Conservation (phyloP, 331 rosid genomes). For the Acacia concinna region DNA sequence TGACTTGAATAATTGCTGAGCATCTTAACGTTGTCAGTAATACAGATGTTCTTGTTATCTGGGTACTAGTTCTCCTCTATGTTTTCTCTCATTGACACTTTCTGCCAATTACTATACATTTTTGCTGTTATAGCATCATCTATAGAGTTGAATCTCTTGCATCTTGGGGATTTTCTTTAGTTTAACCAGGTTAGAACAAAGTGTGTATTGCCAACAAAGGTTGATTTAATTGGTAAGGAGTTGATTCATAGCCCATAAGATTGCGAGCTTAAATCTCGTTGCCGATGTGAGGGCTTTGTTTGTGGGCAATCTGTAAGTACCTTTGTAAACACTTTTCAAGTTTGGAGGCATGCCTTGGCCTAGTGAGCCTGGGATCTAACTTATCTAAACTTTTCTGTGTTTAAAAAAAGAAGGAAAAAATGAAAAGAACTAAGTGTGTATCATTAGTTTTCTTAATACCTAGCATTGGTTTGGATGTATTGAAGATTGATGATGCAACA, state of each 20-base stretch:
- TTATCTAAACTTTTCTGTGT: too few relatives aligned
- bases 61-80: not conserved
- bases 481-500: not conserved
- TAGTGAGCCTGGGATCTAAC: too few relatives aligned
- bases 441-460: not conserved
- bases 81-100: not conserved
- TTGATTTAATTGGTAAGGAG: too few relatives aligned
- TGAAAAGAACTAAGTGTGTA: not conserved
- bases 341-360: too few relatives aligned
- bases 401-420: too few relatives aligned
- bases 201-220: too few relatives aligned
- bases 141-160: not conserved
- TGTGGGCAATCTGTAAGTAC: too few relatives aligned
- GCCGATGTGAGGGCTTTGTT: too few relatives aligned
- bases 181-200: not conserved
- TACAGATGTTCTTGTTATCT: not conserved
- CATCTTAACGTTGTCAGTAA: not conserved
- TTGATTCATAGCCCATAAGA: too few relatives aligned
- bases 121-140: not conserved
- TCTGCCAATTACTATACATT: not conserved
- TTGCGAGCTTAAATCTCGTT: too few relatives aligned
- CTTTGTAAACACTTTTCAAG: too few relatives aligned
- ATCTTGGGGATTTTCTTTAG: not conserved
- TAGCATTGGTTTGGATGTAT: not conserved
- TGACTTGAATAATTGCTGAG: not conserved